Percentiles rank a stretch among this genome's conserved stretches.
Conservation (phyloP, 169 alveolate species). For the Cryptosporidium felis region DNA sequence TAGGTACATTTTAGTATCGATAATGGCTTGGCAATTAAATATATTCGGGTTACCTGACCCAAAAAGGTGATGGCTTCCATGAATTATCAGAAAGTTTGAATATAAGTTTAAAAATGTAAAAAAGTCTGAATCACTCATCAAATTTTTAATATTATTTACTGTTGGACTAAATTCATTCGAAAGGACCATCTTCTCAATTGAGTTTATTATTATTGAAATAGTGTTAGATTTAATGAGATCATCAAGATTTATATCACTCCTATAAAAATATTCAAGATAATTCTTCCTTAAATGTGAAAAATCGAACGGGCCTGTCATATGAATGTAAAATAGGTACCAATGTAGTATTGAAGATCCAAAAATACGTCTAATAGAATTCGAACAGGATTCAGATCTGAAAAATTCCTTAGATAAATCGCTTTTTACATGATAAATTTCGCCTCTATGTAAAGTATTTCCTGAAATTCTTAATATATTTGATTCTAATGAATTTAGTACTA, state of each 20-base stretch:
- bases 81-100: not conserved
- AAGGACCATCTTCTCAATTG: conserved; percentile 54
- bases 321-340: conserved; percentile 48
- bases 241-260: not conserved
- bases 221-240: conserved; percentile 15
- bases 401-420: not conserved
- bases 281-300: not conserved
- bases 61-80: not conserved
- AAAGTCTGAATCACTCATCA: not conserved
- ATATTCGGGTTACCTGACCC: not conserved
- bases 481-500: not conserved
- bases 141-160: not conserved
- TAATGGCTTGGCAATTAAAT: conserved; percentile 9
- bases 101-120: not conserved
- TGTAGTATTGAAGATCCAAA: conserved; percentile 11
- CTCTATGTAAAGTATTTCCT: too few species aligned
- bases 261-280: conserved; percentile 31
- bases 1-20: conserved; percentile 9
- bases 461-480: not conserved
- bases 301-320: not conserved
- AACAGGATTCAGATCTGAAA: not conserved
- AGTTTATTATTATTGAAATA: not conserved
- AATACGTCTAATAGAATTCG: not conserved
- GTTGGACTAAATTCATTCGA: not conserved
- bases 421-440: not conserved